phyloP scores from a whole-genome alignment of 2,329 filamentous ascomycete genomes.

The Paecilomyces niveus region DNA sequence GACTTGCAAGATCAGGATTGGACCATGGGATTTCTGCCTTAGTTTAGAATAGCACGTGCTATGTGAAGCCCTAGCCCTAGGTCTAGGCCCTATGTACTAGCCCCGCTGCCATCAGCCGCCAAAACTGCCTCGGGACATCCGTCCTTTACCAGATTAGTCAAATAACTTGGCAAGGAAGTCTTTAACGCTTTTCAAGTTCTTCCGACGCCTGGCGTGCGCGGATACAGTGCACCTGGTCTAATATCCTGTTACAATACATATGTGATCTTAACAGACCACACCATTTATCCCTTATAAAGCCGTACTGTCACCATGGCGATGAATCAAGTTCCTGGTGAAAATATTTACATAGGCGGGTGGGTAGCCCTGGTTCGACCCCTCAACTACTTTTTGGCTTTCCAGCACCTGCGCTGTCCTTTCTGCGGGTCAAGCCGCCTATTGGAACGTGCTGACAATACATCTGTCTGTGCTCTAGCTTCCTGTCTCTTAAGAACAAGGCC shows the following conservation, averaged over 20 bases:
- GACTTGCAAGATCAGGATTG: not conserved
- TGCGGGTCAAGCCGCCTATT: constrained; percentile 1
- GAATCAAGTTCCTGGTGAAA: constrained; percentile 61
- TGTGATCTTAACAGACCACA: not conserved
- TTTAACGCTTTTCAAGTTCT: not conserved
- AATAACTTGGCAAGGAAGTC: not conserved
- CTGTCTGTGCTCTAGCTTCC: constrained; percentile 52
- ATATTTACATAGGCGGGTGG: constrained; percentile 75
- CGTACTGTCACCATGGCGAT: constrained; percentile 34
- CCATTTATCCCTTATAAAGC: not conserved
- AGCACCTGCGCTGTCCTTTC: not conserved
- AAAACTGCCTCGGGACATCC: not conserved
- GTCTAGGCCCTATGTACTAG: not conserved
- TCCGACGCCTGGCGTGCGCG: not conserved
- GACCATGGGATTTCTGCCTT: not conserved
- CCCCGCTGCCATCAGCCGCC: not conserved
- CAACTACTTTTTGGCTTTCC: not conserved
- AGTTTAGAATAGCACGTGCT: not conserved
- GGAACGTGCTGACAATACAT: constrained; percentile 1
- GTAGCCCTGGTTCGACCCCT: constrained; percentile 12
- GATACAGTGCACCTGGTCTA: not conserved
- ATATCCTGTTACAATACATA: not conserved
- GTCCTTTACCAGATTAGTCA: not conserved
- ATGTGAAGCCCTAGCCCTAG: not conserved
- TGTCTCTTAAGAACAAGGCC: constrained; percentile 65